Evolutionary conservation across 2,329 filamentous ascomycete species (phyloP), one percentile per base, ranked within the genome.

Genomic region (Tricladium varicosporioides): DNA sequence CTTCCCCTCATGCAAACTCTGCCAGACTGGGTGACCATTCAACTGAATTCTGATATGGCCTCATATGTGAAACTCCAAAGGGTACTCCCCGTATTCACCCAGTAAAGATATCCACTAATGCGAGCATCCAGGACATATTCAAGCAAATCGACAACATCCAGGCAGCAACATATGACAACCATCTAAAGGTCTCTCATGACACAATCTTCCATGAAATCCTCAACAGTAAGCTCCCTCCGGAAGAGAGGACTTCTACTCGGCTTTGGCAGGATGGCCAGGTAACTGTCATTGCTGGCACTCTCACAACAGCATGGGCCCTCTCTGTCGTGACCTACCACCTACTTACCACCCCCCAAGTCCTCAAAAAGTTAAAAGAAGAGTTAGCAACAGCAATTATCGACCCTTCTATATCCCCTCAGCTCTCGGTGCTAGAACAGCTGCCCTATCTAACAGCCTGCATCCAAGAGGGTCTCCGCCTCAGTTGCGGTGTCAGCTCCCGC

Each of bases 241-340:
- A 55, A 3, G 73, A 75, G 36, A 74, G 73, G 58, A 60, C 65
- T 0, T 27, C 64, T 0, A 27, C 48, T 1, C 65, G 73, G 0
- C 60, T 75, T 4, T 59, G 59, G 2, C 61, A 67, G 1, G 73
- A 76, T 10, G 67, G 64, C 11, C 58, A 45, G n/a, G 22, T 46
- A 9, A 40, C 45, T n/a, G 43, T 43, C 11, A 52, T 55, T 1
- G 75, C 74, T 2, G 75, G 73, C 2, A 73, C 71, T 10, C 69
- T 74, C 42, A 77, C 74, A 0, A 72, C 69, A 0, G 67, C 67
- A 10, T 69, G 68, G 62, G 64, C 69, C 0, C 63, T 78, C 15
- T 60, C 68, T 2, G 58, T 73, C 5, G 62, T 70, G 7, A 66
- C 70, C 7, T 77, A 69, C 62, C 58, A 74, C 66, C 60, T 76